Conservation (phyloP, 176 grass and related monocot species). For the Aechmea fasciata region DNA sequence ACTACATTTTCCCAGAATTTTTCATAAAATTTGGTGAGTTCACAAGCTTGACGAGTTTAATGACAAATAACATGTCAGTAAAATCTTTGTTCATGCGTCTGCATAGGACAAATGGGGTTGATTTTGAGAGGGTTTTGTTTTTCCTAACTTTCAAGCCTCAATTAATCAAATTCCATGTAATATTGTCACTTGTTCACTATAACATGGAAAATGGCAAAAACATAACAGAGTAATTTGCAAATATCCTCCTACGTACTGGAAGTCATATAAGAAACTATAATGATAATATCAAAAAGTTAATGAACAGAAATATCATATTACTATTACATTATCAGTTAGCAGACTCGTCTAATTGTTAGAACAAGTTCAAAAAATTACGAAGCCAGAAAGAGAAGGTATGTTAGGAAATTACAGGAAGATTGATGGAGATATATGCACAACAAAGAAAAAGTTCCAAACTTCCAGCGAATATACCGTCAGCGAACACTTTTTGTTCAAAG, state of each 20-base stretch:
- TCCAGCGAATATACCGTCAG: conserved; percentile 34
- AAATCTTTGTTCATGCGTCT: no score
- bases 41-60: no score
- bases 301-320: neutral
- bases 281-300: neutral
- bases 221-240: no score
- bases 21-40: no score
- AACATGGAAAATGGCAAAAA: no score
- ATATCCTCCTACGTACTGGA: neutral
- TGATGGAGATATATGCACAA: neutral
- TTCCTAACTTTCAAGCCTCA: no score
- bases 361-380: conserved; percentile 3
- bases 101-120: no score
- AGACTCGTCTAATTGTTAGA: neutral
- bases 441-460: neutral
- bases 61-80: no score
- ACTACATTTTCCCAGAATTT: no score
- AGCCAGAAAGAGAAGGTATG: neutral
- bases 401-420: neutral
- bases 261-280: neutral
- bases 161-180: no score
- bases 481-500: conserved; percentile 39
- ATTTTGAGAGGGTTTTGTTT: no score
- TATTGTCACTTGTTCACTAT: no score
- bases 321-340: neutral